These are phyloP conservation scores for Hysterangium stoloniferum DNA, from an alignment of 768 basidiomycete species.

Conservation along the genomic window DNA sequence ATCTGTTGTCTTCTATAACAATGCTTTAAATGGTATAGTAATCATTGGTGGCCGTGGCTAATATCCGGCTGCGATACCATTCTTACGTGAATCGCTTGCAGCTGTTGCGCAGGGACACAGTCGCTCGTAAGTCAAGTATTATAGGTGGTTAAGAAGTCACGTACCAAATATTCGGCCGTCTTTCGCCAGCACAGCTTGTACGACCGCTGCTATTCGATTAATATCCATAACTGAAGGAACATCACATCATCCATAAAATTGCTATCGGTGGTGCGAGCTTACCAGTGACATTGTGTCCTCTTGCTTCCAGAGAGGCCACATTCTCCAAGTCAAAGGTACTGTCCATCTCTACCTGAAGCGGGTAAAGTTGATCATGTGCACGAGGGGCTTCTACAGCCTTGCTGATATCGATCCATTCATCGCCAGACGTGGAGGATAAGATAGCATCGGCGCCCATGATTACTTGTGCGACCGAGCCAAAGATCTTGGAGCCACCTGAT, in stretches of 20 bases:
- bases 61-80: conserved; percentile 87
- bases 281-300: conserved; percentile 73
- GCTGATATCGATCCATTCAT: conserved; percentile 61
- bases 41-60: conserved; percentile 22
- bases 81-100: conserved; percentile 87
- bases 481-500: conserved; percentile 83
- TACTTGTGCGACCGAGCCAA: conserved; percentile 70
- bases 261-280: conserved; percentile 13
- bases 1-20: too few relatives aligned
- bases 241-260: background rate
- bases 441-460: conserved; percentile 48
- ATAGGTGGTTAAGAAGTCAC: conserved; percentile 18
- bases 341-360: conserved; percentile 53
- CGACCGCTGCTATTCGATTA: conserved; percentile 64
- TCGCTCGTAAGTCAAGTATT: background rate
- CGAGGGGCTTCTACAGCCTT: conserved; percentile 79
- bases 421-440: conserved; percentile 16
- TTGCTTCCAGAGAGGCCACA: conserved; percentile 44
- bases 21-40: too few relatives aligned
- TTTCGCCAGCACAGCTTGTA: conserved; percentile 54
- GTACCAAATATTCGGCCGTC: conserved; percentile 58
- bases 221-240: conserved; percentile 48
- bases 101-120: conserved; percentile 33
- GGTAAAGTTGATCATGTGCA: conserved; percentile 83
- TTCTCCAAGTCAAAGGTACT: conserved; percentile 46